These are phyloP conservation scores for Tillandsia fasciculata DNA, from an alignment of 176 grass and related monocot genomes.

Conservation along the genomic window DNA sequence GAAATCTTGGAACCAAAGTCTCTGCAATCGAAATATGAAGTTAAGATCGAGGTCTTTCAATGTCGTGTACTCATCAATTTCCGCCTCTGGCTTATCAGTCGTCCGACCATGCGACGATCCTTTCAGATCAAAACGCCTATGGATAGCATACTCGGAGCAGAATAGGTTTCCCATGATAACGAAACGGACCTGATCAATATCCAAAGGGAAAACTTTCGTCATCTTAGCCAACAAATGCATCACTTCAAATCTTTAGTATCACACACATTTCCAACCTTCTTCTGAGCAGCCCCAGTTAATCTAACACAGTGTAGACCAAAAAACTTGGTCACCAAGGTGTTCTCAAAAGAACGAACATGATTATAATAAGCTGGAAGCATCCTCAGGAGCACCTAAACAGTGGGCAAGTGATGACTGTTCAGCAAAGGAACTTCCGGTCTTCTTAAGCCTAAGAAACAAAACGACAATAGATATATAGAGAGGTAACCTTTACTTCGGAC, in stretches of 20 bases:
- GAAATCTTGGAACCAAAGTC: slow-evolving; percentile 86
- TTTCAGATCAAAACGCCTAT: slow-evolving; percentile 97
- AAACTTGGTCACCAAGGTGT: slow-evolving; percentile 88
- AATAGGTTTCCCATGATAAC: slow-evolving; percentile 99
- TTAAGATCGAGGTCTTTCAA: slow-evolving; percentile 99
- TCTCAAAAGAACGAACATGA: slow-evolving; percentile 73
- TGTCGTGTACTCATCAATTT: slow-evolving; percentile 92
- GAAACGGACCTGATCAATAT: slow-evolving; percentile 72
- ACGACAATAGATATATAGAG: neutral
- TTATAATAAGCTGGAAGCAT: slow-evolving; percentile 99
- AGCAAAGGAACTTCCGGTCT: neutral
- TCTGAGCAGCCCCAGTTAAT: slow-evolving; percentile 76
- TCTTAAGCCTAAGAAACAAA: slow-evolving; percentile 9
- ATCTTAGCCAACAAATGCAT: neutral
- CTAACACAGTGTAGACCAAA: slow-evolving; percentile 95
- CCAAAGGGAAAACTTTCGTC: neutral
- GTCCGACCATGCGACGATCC: slow-evolving; percentile 91
- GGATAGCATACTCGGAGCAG: slow-evolving; percentile 66
- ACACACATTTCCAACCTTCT: slow-evolving; percentile 63
- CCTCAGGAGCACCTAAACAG: slow-evolving; percentile 71
- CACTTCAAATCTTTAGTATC: slow-evolving; percentile 16
- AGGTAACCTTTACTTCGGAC: slow-evolving; percentile 92
- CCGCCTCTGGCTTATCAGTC: slow-evolving; percentile 77
- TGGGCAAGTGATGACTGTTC: slow-evolving; percentile 4
- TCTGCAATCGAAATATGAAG: slow-evolving; percentile 86